Percentiles rank a stretch among this genome's conserved stretches.
Conservation (phyloP, 352 stramenopile species). For the Globisporangium cystogenes region DNA sequence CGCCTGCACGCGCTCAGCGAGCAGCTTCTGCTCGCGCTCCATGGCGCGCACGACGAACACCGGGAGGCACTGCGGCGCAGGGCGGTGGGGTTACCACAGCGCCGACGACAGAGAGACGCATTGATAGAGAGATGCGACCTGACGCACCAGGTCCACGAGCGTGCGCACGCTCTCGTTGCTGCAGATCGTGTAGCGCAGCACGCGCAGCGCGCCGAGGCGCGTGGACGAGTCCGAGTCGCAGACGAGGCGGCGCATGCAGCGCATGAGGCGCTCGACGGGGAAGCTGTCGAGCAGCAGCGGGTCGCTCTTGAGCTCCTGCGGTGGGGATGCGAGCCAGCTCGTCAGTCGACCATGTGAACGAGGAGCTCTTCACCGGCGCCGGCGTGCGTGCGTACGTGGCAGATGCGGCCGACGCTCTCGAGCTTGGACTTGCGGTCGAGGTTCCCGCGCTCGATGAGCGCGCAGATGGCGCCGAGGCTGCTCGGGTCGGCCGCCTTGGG, state of each 20-base stretch:
- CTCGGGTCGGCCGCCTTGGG: conserved; percentile 14
- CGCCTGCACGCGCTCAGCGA: conserved; percentile 81
- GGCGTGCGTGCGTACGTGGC: conserved; percentile 39
- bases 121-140: background rate
- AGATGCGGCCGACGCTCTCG: conserved; percentile 77
- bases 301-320: conserved; percentile 81
- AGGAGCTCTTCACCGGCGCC: background rate
- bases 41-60: conserved; percentile 82
- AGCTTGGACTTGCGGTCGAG: conserved; percentile 87
- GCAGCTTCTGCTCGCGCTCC: conserved; percentile 83
- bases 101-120: background rate
- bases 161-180: conserved; percentile 64
- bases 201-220: conserved; percentile 65
- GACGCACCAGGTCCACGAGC: conserved; percentile 52
- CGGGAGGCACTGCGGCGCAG: conserved; percentile 38
- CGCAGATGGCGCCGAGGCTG: conserved; percentile 75
- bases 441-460: conserved; percentile 75
- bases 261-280: conserved; percentile 74
- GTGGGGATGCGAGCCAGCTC: background rate
- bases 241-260: conserved; percentile 69
- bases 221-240: conserved; percentile 78
- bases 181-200: conserved; percentile 80
- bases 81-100: background rate
- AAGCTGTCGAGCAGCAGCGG: conserved; percentile 80
- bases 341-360: background rate